Conservation (phyloP, 2,329 filamentous ascomycete genomes). For the Penicillium sp. region DNA sequence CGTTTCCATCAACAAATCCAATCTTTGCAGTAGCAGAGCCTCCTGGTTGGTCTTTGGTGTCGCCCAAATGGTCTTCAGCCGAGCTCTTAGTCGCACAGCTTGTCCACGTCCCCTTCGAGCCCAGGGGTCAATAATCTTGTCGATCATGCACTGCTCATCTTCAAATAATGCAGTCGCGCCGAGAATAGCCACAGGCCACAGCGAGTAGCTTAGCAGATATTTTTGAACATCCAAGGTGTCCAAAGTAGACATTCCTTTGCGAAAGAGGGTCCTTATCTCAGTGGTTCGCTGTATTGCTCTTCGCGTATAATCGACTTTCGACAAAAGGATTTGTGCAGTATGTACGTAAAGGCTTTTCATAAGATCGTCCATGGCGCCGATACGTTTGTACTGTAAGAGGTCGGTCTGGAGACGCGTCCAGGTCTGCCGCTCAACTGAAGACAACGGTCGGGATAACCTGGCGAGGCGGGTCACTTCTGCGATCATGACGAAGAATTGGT, state of each 20-base stretch:
- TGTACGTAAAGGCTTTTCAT: neutral
- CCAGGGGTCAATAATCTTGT: neutral
- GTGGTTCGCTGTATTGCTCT: neutral
- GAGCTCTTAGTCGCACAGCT: neutral
- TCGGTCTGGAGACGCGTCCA: neutral
- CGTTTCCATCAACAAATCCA: neutral
- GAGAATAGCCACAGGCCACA: neutral
- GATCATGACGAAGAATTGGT: neutral
- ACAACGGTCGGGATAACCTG: neutral
- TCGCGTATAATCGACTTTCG: neutral
- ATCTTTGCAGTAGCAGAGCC: neutral
- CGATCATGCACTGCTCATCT: neutral
- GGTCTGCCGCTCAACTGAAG: neutral
- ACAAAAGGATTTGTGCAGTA: neutral
- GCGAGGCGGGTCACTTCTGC: neutral
- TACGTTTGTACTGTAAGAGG: neutral
- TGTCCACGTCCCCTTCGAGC: neutral
- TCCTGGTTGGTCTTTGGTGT: neutral
- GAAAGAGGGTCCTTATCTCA: neutral
- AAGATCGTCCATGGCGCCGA: neutral
- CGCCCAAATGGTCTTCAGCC: constrained; percentile 1
- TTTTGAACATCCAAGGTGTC: neutral
- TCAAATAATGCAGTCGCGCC: neutral
- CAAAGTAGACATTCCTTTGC: neutral
- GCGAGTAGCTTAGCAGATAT: neutral